Base-by-base conservation (phyloP, 2,329 filamentous ascomycete genomes). In the Neofusicoccum cordaticola region DNA sequence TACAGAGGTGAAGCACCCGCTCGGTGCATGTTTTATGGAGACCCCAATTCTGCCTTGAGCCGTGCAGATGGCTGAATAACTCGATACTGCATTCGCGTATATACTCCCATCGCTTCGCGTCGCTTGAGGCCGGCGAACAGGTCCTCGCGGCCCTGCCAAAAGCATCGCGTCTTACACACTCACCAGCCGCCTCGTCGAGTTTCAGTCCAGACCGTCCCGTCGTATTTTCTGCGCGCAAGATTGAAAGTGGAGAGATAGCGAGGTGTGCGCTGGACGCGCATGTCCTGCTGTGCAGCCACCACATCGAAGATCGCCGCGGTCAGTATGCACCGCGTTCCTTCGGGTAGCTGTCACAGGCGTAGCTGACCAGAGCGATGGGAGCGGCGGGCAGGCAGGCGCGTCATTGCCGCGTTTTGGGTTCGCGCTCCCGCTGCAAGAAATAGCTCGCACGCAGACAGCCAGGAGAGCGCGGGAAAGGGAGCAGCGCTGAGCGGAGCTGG, bases 1-100 rank as follows among this genome's bases (percentile, higher is more conserved):
- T 35, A 44, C 53, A 45, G 53, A 58, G 22, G 45, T 58, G 53
- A 58, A 58, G 53, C 53, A 45, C 22, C n/a, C 53, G 53, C 45
- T 17, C 41, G 27, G 45, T 22, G 22, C 42, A n/a, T 17, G 15
- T 22, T 27, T 17, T 31, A 19, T 35, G 37, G 39, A 44, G 27
- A 31, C 52, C 15, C 22, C 12, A 44, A 44, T 5, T 17, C 39
- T 57, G 52, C 52, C 22, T 42, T 44, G 39, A 27, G 9, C 27
- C 27, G 22, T 35, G 39, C 53, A 45, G 39, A 58, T 31, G n/a
- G 45, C 17, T 34, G 35, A 39, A 39, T 15, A 37, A 7, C 37
- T 17, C 9, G n/a, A 7, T 31, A n/a, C 15, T 15, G 50, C 50
- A n/a, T 17, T 31, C 8, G 34, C 48, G 34, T 35, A 27, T 48